phyloP scores from a whole-genome alignment of 371 early-diverging fungal genomes.

The Lichtheimia hyalospora region DNA sequence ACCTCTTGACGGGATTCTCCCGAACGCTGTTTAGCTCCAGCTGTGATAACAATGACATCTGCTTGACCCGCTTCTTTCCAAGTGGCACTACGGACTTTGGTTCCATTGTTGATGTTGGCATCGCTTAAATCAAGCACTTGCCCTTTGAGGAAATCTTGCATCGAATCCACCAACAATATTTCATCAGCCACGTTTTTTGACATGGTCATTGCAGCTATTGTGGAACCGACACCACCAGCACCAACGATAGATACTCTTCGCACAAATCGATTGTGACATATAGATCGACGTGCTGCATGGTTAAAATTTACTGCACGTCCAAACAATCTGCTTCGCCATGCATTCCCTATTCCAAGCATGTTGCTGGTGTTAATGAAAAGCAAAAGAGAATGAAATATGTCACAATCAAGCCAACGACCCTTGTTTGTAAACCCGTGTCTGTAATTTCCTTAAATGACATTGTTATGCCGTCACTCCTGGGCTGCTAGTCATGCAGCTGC shows the following conservation, averaged over 20 bases:
- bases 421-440: neutral
- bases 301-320: neutral
- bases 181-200: slow-evolving; percentile 68
- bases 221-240: slow-evolving; percentile 80
- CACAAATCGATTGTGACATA: neutral
- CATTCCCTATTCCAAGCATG: neutral
- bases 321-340: neutral
- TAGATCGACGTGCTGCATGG: neutral
- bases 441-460: too few relatives aligned
- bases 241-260: slow-evolving; percentile 68
- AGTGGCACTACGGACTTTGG: slow-evolving; percentile 59
- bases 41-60: slow-evolving; percentile 85
- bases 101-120: slow-evolving; percentile 65
- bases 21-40: slow-evolving; percentile 84
- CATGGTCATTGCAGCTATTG: slow-evolving; percentile 72
- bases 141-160: slow-evolving; percentile 62
- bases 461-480: too few relatives aligned
- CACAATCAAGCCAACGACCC: neutral
- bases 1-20: slow-evolving; percentile 71
- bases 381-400: neutral
- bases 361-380: neutral
- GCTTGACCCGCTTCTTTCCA: slow-evolving; percentile 77
- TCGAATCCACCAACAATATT: slow-evolving; percentile 75
- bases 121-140: slow-evolving; percentile 82
- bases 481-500: too few relatives aligned